Conservation (phyloP, 1,284 basidiomycete species). For the Cutaneotrichosporon arboriforme region DNA sequence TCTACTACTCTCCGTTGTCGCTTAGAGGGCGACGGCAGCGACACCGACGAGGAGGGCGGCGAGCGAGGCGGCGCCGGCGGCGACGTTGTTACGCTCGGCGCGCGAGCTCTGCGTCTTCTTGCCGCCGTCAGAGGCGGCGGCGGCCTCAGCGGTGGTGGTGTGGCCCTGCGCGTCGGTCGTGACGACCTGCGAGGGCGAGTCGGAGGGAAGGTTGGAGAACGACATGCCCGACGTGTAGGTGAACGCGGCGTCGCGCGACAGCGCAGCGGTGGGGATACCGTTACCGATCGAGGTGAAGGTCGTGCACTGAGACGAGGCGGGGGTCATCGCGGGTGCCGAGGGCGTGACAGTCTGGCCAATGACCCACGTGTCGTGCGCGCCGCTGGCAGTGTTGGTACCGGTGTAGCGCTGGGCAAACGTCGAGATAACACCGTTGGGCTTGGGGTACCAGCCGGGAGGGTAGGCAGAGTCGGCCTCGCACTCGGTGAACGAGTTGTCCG, state of each 20-base stretch:
- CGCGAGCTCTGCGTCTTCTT: too few species aligned
- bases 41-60: constrained; percentile 34
- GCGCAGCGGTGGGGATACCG: constrained; percentile 26
- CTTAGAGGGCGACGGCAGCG: constrained; percentile 39
- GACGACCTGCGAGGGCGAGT: constrained; percentile 17
- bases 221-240: constrained; percentile 10
- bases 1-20: neutral
- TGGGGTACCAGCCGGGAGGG: constrained; percentile 47
- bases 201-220: neutral
- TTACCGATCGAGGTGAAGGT: constrained; percentile 45
- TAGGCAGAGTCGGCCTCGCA: constrained; percentile 48
- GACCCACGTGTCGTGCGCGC: constrained; percentile 29
- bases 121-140: neutral
- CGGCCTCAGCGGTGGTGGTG: constrained; percentile 9
- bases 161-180: constrained; percentile 14
- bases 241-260: constrained; percentile 19
- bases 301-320: constrained; percentile 45
- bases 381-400: constrained; percentile 37
- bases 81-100: neutral
- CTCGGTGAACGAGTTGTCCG: constrained; percentile 47
- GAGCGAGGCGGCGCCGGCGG: constrained; percentile 23
- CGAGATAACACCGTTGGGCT: constrained; percentile 39
- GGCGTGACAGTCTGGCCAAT: constrained; percentile 47
- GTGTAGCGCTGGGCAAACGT: constrained; percentile 50
- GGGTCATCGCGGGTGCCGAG: constrained; percentile 35